Percentiles rank a stretch among this genome's conserved stretches.
Conservation (phyloP, 441 rosid species). For the Erysimum cheiri region DNA sequence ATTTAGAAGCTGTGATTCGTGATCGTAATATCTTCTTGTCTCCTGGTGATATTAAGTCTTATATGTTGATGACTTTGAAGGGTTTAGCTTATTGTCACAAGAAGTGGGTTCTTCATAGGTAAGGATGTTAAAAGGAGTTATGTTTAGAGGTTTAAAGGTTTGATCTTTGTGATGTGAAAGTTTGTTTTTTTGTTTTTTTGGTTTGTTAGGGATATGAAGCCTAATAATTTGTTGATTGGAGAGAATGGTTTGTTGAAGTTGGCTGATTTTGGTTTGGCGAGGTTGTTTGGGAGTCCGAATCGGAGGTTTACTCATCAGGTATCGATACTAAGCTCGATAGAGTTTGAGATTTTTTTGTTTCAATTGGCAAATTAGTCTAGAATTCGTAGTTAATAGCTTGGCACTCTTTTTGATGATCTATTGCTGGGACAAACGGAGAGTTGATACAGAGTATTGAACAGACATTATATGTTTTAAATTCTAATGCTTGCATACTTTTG, state of each 20-base stretch:
- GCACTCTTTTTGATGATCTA: background rate
- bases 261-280: constrained; percentile 61
- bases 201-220: constrained; percentile 59
- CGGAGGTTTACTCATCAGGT: constrained; percentile 66
- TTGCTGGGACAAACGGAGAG: too few relatives aligned
- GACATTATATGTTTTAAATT: background rate
- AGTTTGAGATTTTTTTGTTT: background rate
- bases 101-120: constrained; percentile 65
- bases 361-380: background rate
- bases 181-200: background rate
- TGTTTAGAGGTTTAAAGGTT: background rate
- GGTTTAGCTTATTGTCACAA: constrained; percentile 61
- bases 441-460: too few relatives aligned
- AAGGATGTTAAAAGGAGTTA: background rate
- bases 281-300: constrained; percentile 60
- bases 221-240: constrained; percentile 56
- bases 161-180: background rate
- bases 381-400: too few relatives aligned
- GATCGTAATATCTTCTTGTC: constrained; percentile 60
- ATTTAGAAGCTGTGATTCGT: constrained; percentile 62
- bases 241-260: constrained; percentile 54
- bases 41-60: constrained; percentile 63
- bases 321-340: background rate
- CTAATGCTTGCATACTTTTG: background rate
- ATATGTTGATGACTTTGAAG: constrained; percentile 58